phyloP scores from a whole-genome alignment of 1,284 basidiomycete species.

The Vanrija pseudolonga region DNA sequence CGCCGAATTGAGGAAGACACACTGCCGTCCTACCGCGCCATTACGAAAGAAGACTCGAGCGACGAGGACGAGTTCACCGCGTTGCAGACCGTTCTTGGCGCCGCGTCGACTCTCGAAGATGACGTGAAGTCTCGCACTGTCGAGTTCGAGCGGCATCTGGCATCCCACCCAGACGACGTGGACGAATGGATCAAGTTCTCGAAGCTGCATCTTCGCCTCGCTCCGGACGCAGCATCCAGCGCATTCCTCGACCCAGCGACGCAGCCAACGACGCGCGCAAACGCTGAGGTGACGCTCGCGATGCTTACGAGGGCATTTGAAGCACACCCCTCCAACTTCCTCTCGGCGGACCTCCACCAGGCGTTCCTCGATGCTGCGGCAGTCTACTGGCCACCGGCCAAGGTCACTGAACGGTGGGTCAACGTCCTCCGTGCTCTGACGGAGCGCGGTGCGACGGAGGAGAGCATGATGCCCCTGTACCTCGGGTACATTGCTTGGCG shows the following conservation, averaged over 20 bases:
- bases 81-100: constrained; percentile 20
- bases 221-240: not conserved
- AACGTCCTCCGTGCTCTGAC: constrained; percentile 32
- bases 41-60: constrained; percentile 11
- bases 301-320: constrained; percentile 41
- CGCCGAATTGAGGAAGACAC: not conserved
- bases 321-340: constrained; percentile 23
- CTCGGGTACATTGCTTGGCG: constrained; percentile 45
- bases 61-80: constrained; percentile 14
- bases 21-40: constrained; percentile 11
- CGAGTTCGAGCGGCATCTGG: constrained; percentile 35
- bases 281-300: constrained; percentile 43
- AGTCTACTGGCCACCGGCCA: constrained; percentile 31
- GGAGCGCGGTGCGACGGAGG: constrained; percentile 13
- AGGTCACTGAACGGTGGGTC: constrained; percentile 43
- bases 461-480: constrained; percentile 38
- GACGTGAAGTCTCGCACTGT: constrained; percentile 22
- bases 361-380: constrained; percentile 40
- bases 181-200: constrained; percentile 42
- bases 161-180: constrained; percentile 26
- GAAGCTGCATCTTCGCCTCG: constrained; percentile 29
- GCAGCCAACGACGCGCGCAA: constrained; percentile 18
- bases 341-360: constrained; percentile 32
- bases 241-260: constrained; percentile 1
- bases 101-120: constrained; percentile 31